Evolutionary conservation across 225 moss, liverwort and hornwort genomes (phyloP), one percentile per base, ranked within the genome.

Genomic region (Climacium dendroides): DNA sequence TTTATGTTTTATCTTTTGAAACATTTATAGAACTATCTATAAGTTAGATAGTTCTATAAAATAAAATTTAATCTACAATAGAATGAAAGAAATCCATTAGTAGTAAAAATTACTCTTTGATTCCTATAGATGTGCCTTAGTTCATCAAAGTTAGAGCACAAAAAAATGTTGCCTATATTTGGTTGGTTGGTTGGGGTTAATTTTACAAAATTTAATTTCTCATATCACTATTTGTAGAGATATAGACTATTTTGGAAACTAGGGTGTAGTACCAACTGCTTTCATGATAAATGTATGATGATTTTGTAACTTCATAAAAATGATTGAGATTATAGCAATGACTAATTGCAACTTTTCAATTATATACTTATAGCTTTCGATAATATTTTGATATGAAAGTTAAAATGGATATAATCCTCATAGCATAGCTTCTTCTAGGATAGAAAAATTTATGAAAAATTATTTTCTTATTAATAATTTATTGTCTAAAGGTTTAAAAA

Each of bases 401-500:
- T 4, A 3, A 20, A n/a, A n/a, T 2, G 3, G 6, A 20, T 19
- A 20, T 20, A n/a, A 66, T 66, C 11, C 4, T 66, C 6, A 15
- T 15, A 28, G 15, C n/a, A 66, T n/a, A n/a, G 3, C 19, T 35
- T 10, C 11, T 6, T 65, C 5, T 35, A 19, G n/a, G 11, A n/a
- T 1, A 11, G 0, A n/a, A 19, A 19, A n/a, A 19, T 3, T 20
- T 20, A 4, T 1, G 11, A 66, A 66, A 19, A 3, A 5, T 10
- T n/a, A 5, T n/a, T 0, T 66, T 3, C n/a, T 64, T 35, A 10
- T n/a, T 66, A 20, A 66, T n/a, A 66, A 66, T 20, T 66, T 22
- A 37, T 12, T 67, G 22, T 13, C 23, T 67, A 37, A 7, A 22
- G 6, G 37, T 67, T 23, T 37, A 2, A 22, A 22, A 62, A 22